Evolutionary conservation across 2,329 filamentous ascomycete species (phyloP), one percentile per base, ranked within the genome.

Genomic region (Magnaporthiopsis poae): DNA sequence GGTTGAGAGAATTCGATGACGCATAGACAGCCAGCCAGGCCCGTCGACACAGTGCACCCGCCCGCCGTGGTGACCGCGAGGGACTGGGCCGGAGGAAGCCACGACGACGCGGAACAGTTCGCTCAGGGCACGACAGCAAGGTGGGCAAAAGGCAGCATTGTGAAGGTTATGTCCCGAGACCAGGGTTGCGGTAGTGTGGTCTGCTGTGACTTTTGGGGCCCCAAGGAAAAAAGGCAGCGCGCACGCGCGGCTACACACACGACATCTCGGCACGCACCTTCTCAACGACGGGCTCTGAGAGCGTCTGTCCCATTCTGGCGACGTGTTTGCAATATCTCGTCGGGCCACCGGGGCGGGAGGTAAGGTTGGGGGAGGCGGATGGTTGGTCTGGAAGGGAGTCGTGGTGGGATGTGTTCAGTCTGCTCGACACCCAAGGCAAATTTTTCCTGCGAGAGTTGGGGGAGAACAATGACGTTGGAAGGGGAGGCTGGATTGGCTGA

Each of bases 251-350:
- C 31, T 31, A 18, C 39, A 65, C 15, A 56, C 36, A 64, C 63
- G 62, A 69, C 52, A 56, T 35, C 29, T 68, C 66, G 63, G 68
- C 68, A 79, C 86, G 78, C 86, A 99, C 95, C 93, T 99, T 99
- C 78, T 98, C 95, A 79, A 96, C 90, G 76, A 99, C 93, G 75
- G 95, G 95, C 85, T 99, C 95, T 75, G 94, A 98, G 77, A 99
- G 89, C 80, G 95, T 99, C 85, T 99, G 95, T 86, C 95, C 95
- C 95, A 99, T 99, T 81, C 77, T 78, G 76, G 76, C 72, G 72
- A 70, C 72, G 69, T 72, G 71, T 70, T 29, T 31, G 25, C 15
- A 12, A 31, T 35, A 60, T 46, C 35, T 39, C 46, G 46, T 39
- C 27, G 63, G 63, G 25, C 25, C 12, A 61, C 60, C 60, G 60